Evolutionary conservation across 768 basidiomycete genomes (phyloP).

Genomic region (Hebeloma cylindrosporum): DNA sequence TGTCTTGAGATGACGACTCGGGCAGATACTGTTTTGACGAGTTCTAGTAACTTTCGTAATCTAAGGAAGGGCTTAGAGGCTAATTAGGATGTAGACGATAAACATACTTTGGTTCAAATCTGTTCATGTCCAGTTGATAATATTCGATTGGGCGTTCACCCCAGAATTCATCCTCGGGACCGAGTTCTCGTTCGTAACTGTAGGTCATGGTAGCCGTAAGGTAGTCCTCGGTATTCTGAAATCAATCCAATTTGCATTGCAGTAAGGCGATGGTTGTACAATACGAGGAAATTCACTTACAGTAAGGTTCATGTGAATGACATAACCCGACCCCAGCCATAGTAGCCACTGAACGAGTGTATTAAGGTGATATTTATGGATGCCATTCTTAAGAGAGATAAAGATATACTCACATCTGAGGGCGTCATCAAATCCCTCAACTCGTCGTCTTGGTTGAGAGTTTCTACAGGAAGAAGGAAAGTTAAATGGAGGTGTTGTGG

Average conservation of each 20-base stretch:
- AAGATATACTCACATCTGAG: too few species aligned
- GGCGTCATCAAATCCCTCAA: conserved; percentile 12
- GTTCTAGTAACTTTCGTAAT: conserved; percentile 32
- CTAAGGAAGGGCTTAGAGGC: too few species aligned
- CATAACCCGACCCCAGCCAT: too few species aligned
- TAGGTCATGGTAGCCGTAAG: conserved; percentile 26
- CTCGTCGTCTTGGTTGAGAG: not conserved
- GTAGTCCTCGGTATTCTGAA: conserved; percentile 26
- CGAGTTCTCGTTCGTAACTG: conserved; percentile 17
- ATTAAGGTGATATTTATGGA: too few species aligned
- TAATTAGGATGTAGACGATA: not conserved
- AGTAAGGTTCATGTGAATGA: too few species aligned
- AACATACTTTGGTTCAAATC: conserved; percentile 35
- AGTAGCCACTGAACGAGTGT: too few species aligned
- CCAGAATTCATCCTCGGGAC: conserved; percentile 3
- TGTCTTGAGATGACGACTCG: conserved; percentile 30
- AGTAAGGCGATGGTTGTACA: too few species aligned
- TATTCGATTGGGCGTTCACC: conserved; percentile 31
- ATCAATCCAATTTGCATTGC: not conserved
- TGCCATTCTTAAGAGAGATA: too few species aligned
- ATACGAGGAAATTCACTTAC: too few species aligned
- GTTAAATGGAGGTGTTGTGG: conserved; percentile 26
- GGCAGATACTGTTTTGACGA: conserved; percentile 29
- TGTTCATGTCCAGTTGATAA: conserved; percentile 32
- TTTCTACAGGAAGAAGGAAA: conserved; percentile 30